Percentiles rank a stretch among this genome's conserved stretches.
Conservation (phyloP, 345 rosid species). For the Mangifera indica region DNA sequence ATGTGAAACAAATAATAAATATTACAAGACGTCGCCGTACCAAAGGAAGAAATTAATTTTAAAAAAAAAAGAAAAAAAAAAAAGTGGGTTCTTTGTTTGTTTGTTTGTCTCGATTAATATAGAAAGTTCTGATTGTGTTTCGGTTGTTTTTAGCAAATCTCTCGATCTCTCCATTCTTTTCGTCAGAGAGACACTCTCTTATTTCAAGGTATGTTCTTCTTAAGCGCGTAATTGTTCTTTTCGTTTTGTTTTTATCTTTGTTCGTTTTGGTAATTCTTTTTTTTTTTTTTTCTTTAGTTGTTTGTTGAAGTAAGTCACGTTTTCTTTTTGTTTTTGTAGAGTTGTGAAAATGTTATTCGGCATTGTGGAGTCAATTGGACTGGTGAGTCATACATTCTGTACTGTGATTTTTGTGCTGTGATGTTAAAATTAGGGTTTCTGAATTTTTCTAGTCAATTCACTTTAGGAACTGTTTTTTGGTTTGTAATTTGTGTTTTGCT, state of each 20-base stretch:
- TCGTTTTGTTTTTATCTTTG: not conserved
- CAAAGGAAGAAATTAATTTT: no score
- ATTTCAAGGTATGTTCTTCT: slow-evolving; percentile 21
- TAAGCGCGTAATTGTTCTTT: not conserved
- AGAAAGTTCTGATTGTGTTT: slow-evolving; percentile 56
- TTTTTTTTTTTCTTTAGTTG: not conserved
- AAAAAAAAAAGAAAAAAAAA: not conserved
- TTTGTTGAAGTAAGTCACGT: not conserved
- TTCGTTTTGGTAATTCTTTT: not conserved
- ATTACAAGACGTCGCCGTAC: not conserved
- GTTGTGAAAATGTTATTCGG: not conserved
- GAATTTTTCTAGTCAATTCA: not conserved
- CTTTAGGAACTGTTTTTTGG: not conserved
- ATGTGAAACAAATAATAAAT: no score
- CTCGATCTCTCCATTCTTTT: slow-evolving; percentile 32
- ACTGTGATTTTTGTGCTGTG: not conserved
- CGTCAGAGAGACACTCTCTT: not conserved
- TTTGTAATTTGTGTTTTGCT: not conserved
- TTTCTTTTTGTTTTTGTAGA: not conserved
- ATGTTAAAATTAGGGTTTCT: slow-evolving; percentile 16
- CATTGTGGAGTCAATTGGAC: slow-evolving; percentile 7
- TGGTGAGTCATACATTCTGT: not conserved
- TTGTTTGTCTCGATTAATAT: slow-evolving; percentile 17
- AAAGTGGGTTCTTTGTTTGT: not conserved
- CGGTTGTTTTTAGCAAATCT: slow-evolving; percentile 34